These are phyloP conservation scores for Phytophthora multivora DNA, from an alignment of 352 stramenopile genomes.

Conservation along the genomic window DNA sequence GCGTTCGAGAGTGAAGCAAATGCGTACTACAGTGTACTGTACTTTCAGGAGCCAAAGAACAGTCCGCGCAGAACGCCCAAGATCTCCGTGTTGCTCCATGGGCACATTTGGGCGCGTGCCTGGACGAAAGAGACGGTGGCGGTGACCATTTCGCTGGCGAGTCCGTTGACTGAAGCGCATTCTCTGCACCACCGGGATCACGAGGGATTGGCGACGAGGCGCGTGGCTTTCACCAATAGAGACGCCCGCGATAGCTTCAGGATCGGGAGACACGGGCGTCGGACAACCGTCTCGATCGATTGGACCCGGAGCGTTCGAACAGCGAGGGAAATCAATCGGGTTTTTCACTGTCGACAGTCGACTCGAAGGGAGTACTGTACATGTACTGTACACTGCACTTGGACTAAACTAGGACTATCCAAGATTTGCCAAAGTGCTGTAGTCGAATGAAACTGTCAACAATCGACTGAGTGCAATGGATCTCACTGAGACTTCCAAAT, in stretches of 20 bases:
- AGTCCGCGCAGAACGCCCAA: too few species aligned
- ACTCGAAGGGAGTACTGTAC: background rate
- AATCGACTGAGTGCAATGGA: too few species aligned
- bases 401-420: too few species aligned
- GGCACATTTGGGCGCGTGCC: background rate
- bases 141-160: background rate
- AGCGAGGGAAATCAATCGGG: background rate
- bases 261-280: slow-evolving; percentile 20
- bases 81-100: too few species aligned
- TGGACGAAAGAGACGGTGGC: slow-evolving; percentile 5
- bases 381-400: too few species aligned
- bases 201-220: slow-evolving; percentile 13
- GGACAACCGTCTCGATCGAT: slow-evolving; percentile 1
- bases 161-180: background rate
- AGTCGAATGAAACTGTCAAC: too few species aligned
- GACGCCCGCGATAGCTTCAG: slow-evolving; percentile 10
- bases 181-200: slow-evolving; percentile 21
- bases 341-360: background rate
- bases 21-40: too few species aligned
- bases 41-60: too few species aligned
- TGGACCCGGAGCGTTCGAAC: slow-evolving; percentile 9
- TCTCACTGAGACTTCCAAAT: too few species aligned
- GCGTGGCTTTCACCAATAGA: slow-evolving; percentile 38
- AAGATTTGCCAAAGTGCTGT: too few species aligned
- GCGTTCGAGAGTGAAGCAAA: slow-evolving; percentile 7